Percentiles rank a stretch among this genome's conserved stretches.
Evolutionary conservation across 2,329 filamentous ascomycete genomes (phyloP).

Genomic region (Aspergillus terreus): DNA sequence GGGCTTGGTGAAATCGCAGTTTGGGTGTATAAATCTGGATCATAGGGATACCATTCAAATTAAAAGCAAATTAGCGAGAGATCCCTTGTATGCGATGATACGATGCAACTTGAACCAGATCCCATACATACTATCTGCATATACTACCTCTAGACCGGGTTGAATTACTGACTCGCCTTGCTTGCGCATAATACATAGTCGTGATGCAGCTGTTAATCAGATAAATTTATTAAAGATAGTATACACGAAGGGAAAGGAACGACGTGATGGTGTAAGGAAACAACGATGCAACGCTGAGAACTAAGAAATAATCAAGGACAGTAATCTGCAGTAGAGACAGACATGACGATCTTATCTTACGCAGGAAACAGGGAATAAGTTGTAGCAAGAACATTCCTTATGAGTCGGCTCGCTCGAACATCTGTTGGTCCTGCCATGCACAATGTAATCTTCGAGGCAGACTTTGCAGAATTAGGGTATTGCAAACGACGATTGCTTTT

Average conservation of each 20-base stretch:
- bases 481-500: constrained; percentile 8
- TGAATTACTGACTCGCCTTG: no score
- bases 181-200: no score
- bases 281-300: not conserved
- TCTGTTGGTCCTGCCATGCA: constrained; percentile 11
- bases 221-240: not conserved
- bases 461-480: constrained; percentile 4
- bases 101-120: no score
- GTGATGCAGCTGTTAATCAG: not conserved
- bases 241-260: not conserved
- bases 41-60: no score
- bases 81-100: no score
- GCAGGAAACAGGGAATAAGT: not conserved
- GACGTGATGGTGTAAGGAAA: not conserved
- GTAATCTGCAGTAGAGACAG: not conserved
- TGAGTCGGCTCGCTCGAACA: not conserved
- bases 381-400: not conserved
- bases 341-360: not conserved
- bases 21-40: no score
- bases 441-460: not conserved
- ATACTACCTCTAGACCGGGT: no score
- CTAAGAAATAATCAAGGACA: not conserved
- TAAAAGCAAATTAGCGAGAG: no score
- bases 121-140: no score
- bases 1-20: no score